These are phyloP conservation scores for Lachnellula arida DNA, from an alignment of 2,329 filamentous ascomycete species.

Conservation along the genomic window DNA sequence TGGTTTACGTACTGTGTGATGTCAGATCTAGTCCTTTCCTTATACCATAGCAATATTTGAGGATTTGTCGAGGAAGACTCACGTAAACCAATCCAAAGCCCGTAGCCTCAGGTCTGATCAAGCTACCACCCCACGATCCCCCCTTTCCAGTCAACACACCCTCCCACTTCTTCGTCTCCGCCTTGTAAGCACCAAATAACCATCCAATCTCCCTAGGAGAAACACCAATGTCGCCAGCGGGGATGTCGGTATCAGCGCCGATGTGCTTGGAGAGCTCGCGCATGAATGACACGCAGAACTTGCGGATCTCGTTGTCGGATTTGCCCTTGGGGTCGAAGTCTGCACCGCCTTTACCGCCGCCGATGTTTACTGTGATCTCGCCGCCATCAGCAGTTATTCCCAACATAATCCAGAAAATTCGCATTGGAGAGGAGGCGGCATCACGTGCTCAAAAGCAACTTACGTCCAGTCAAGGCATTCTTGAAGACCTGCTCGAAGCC, in stretches of 20 bases:
- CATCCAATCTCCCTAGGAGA: slow-evolving; percentile 88
- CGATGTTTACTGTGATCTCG: slow-evolving; percentile 70
- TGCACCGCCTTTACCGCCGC: slow-evolving; percentile 94
- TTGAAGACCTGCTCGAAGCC: slow-evolving; percentile 99
- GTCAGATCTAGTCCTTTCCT: neutral
- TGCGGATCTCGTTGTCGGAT: slow-evolving; percentile 93
- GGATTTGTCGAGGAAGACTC: no score
- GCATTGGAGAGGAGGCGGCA: no score
- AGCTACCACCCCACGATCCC: slow-evolving; percentile 81
- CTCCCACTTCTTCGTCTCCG: slow-evolving; percentile 85
- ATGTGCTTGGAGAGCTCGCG: slow-evolving; percentile 93
- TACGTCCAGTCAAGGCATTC: slow-evolving; percentile 93
- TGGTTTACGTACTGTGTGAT: slow-evolving; percentile 69
- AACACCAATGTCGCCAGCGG: slow-evolving; percentile 95
- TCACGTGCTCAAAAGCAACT: slow-evolving; percentile 37
- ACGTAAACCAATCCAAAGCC: slow-evolving; percentile 93
- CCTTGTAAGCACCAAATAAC: slow-evolving; percentile 91
- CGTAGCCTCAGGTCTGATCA: slow-evolving; percentile 95
- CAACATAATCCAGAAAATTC: neutral
- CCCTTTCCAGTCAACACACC: slow-evolving; percentile 97
- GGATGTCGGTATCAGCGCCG: slow-evolving; percentile 91
- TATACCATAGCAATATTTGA: neutral
- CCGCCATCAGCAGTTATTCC: neutral
- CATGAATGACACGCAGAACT: slow-evolving; percentile 97
- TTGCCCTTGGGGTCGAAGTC: slow-evolving; percentile 99